Conservation (phyloP, 768 basidiomycete genomes). For the Rhizopogon roseolus region DNA sequence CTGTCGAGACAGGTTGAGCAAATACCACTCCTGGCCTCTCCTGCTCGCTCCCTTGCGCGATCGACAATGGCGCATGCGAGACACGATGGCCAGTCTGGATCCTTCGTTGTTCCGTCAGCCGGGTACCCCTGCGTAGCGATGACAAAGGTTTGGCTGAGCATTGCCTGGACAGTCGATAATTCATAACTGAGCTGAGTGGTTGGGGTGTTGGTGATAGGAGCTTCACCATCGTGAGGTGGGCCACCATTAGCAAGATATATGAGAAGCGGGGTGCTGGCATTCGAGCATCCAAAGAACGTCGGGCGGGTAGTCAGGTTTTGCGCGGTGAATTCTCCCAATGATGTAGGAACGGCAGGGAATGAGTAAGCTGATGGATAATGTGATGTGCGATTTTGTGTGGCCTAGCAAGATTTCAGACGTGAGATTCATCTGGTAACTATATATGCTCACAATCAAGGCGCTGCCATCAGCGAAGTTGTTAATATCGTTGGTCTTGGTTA, state of each 20-base stretch:
- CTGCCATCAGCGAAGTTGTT: constrained; percentile 18
- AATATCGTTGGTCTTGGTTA: constrained; percentile 10
- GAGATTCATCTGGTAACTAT: background rate
- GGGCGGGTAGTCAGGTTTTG: constrained; percentile 33
- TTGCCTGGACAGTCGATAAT: constrained; percentile 31
- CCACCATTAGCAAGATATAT: constrained; percentile 59
- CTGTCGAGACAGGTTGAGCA: constrained; percentile 25
- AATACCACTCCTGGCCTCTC: constrained; percentile 23
- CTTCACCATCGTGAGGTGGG: constrained; percentile 31
- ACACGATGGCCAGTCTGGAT: constrained; percentile 43
- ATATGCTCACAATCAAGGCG: constrained; percentile 19
- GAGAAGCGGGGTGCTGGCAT: constrained; percentile 38
- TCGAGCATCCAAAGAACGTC: constrained; percentile 44
- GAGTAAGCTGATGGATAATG: constrained; percentile 28
- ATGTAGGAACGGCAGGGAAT: constrained; percentile 26
- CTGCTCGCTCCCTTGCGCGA: constrained; percentile 29
- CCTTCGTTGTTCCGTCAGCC: constrained; percentile 19
- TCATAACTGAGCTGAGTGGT: constrained; percentile 36
- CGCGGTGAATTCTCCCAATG: constrained; percentile 24
- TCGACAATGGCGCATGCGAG: constrained; percentile 51
- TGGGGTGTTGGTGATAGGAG: constrained; percentile 38
- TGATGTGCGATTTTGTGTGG: constrained; percentile 34
- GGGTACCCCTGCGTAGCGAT: constrained; percentile 41
- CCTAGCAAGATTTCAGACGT: constrained; percentile 8
- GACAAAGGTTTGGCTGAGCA: constrained; percentile 42